phyloP scores from a whole-genome alignment of 352 stramenopile genomes.

The Phytophthora pisi region DNA sequence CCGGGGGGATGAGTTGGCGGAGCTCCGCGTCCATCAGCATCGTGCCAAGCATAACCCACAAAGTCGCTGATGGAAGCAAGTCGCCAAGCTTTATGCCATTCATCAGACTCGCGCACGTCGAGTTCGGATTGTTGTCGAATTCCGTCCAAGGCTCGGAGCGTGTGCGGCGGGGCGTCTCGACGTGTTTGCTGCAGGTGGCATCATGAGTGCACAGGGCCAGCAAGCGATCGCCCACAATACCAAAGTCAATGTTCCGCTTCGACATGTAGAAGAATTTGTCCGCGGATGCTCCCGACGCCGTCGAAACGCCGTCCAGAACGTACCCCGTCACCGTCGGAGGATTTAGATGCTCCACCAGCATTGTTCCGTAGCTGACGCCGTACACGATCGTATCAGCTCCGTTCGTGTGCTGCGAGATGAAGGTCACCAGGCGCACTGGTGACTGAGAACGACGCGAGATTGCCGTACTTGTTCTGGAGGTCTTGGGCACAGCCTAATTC shows the following conservation, averaged over 20 bases:
- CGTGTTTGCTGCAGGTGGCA: conserved; percentile 20
- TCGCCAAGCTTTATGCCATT: too few species aligned
- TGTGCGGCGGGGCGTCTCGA: conserved; percentile 1
- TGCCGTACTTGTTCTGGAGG: conserved; percentile 38
- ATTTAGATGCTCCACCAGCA: conserved; percentile 50
- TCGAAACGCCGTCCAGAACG: conserved; percentile 47
- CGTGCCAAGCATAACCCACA: too few species aligned
- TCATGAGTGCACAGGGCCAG: conserved; percentile 30
- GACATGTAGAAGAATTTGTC: conserved; percentile 34
- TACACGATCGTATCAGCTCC: conserved; percentile 41
- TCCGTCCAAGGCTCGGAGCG: conserved; percentile 15
- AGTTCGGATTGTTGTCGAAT: conserved; percentile 11
- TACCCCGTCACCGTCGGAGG: conserved; percentile 41
- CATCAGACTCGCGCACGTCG: too few species aligned
- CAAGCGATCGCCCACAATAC: conserved; percentile 11
- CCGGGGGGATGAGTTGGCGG: neutral
- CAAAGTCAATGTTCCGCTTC: conserved; percentile 35
- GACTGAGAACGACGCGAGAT: conserved; percentile 22
- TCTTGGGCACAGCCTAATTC: conserved; percentile 17
- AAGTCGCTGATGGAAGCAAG: too few species aligned
- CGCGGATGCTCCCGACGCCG: neutral
- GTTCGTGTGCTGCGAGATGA: conserved; percentile 13
- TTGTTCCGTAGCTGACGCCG: conserved; percentile 61
- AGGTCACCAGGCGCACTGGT: conserved; percentile 35
- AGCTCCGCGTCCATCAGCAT: neutral